These are phyloP conservation scores for Asterophora parasitica DNA, from an alignment of 768 basidiomycete genomes.

Conservation along the genomic window DNA sequence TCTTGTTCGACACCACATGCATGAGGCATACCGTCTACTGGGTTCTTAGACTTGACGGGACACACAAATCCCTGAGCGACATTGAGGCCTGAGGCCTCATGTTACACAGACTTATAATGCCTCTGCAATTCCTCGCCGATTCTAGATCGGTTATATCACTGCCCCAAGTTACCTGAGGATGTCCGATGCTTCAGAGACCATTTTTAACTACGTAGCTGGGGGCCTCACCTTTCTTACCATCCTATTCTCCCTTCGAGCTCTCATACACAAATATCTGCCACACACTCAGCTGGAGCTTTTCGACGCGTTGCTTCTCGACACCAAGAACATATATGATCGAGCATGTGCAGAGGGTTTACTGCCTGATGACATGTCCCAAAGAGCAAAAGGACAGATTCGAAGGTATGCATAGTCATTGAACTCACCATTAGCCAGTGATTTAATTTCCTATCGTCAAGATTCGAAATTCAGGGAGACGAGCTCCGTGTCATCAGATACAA, in stretches of 20 bases:
- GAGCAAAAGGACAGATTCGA: background rate
- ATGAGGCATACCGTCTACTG: too few species aligned
- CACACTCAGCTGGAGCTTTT: background rate
- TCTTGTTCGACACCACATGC: too few species aligned
- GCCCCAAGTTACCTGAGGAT: too few species aligned
- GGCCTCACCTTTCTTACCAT: slow-evolving; percentile 7
- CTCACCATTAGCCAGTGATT: too few species aligned
- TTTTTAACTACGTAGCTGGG: slow-evolving; percentile 10
- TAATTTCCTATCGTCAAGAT: too few species aligned
- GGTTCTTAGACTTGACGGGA: too few species aligned
- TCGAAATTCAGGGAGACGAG: too few species aligned
- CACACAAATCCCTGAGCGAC: too few species aligned
- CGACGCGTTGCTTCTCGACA: slow-evolving; percentile 3
- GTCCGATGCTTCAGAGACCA: background rate
- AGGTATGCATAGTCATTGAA: too few species aligned
- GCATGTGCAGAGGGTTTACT: slow-evolving; percentile 3
- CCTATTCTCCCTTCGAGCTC: background rate
- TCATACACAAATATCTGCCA: background rate
- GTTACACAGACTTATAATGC: background rate
- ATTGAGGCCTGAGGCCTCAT: too few species aligned
- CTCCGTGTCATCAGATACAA: too few species aligned
- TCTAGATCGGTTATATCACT: background rate
- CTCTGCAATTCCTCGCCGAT: too few species aligned
- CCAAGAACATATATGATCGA: slow-evolving; percentile 1
- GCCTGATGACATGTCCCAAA: background rate